A percentile compares a stretch with the other conserved stretches of the same genome.
These are phyloP conservation scores for Phallus indusiatus DNA, from an alignment of 768 basidiomycete species.

Conservation along the genomic window DNA sequence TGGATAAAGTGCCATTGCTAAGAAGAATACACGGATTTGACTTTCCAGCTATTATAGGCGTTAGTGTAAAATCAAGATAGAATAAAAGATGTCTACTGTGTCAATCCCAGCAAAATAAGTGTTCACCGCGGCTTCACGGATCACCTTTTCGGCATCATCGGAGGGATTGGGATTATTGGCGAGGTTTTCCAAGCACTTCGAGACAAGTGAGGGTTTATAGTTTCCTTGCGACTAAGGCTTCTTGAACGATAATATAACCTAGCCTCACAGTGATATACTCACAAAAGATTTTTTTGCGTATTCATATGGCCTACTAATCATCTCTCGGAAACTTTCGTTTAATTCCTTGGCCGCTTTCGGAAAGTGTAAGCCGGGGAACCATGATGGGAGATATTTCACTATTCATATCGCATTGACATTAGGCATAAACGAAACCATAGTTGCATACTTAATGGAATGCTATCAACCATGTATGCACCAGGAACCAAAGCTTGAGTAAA, in stretches of 20 bases:
- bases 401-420: neutral
- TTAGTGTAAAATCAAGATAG: neutral
- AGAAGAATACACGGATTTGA: neutral
- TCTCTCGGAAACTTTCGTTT: constrained; percentile 38
- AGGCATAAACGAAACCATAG: neutral
- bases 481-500: neutral
- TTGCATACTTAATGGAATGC: neutral
- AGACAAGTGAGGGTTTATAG: neutral
- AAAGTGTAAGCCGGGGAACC: constrained; percentile 64
- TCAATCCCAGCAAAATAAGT: constrained; percentile 35
- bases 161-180: neutral
- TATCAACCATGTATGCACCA: constrained; percentile 1
- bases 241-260: neutral
- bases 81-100: constrained; percentile 23
- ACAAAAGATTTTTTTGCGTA: constrained; percentile 32
- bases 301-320: constrained; percentile 38
- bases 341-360: constrained; percentile 48
- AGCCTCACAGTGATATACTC: constrained; percentile 9
- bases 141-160: constrained; percentile 17
- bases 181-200: constrained; percentile 3
- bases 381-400: constrained; percentile 44
- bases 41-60: neutral
- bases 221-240: neutral
- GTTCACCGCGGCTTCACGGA: constrained; percentile 28
- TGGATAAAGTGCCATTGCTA: constrained; percentile 4